Base-by-base conservation (phyloP, 176 grass and related monocot genomes). In the Musa schizocarpa region DNA sequence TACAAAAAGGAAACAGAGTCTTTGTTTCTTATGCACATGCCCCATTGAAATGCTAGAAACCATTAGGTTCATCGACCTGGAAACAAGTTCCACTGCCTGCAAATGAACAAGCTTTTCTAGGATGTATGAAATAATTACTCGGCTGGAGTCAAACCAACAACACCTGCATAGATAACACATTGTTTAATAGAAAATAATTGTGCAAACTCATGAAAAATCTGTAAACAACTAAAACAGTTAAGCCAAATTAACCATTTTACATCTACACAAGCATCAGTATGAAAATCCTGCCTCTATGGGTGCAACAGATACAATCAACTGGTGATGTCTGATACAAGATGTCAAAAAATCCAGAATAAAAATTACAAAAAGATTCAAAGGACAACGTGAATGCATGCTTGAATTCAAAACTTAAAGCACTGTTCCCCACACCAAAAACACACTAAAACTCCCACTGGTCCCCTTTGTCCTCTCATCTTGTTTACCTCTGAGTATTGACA, bases 131-230 rank as follows among this genome's bases (percentile, higher is more conserved):
- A 19, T 52, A 5, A 51, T 51, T 70, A 70, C 68, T 20, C 43
- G 48, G 20, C 17, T 51, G 16, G 43, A 51, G 68, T 70, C 68
- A 70, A 70, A 43, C 68, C 68, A 20, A 70, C 68, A 70, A 70
- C 68, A 52, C 68, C 68, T 70, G 48, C 68, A 70, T n/a, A 11
- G 21, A 34, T 1, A 8, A 34, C 2, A 65, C 13, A 12, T 21
- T 12, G 57, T 43, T 43, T 43, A 43, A 61, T 61, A 8, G 11
- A 24, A 65, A 12, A 51, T 43, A n/a, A 50, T 52, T 50, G 17
- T 21, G 6, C 14, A 70, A 51, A 21, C 16, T 70, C 14, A 70
- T 12, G 48, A 50, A 17, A 43, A 52, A 50, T n/a, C 68, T 13
- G 27, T 12, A 16, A 20, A 43, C 8, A 69, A 9, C 23, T 8